These are phyloP conservation scores for Senna siamea DNA, from an alignment of 306 rosid species.

Conservation along the genomic window DNA sequence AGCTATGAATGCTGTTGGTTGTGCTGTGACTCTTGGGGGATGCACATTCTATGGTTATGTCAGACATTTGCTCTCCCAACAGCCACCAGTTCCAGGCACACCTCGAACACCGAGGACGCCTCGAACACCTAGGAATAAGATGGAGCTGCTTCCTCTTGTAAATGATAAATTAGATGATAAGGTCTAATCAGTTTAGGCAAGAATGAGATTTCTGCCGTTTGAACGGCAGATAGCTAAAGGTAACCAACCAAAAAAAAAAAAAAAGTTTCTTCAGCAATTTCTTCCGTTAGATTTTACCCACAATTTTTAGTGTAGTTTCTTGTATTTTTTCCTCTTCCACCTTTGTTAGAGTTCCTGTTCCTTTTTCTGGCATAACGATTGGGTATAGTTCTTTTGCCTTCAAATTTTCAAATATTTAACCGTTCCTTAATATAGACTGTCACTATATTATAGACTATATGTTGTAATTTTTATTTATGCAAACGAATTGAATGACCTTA, in stretches of 20 bases:
- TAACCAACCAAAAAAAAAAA: slow-evolving; percentile 23
- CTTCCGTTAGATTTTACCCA: slow-evolving; percentile 36
- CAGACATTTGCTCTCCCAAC: slow-evolving; percentile 83
- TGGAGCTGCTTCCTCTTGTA: slow-evolving; percentile 93
- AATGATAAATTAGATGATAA: slow-evolving; percentile 91
- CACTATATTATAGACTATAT: background rate
- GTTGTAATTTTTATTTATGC: slow-evolving; percentile 32
- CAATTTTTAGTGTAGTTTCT: slow-evolving; percentile 36
- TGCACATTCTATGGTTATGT: slow-evolving; percentile 95
- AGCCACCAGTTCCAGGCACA: slow-evolving; percentile 67
- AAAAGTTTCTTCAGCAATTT: slow-evolving; percentile 40
- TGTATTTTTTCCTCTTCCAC: background rate
- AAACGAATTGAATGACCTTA: slow-evolving; percentile 1
- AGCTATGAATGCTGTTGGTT: slow-evolving; percentile 71
- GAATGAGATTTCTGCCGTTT: slow-evolving; percentile 36
- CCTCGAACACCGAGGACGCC: slow-evolving; percentile 93
- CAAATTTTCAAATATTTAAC: background rate
- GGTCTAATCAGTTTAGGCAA: slow-evolving; percentile 48
- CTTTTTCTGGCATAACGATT: background rate
- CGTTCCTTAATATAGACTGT: slow-evolving; percentile 29
- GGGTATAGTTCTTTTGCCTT: slow-evolving; percentile 5
- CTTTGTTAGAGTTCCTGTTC: slow-evolving; percentile 5
- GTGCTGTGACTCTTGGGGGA: slow-evolving; percentile 87
- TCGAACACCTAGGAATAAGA: slow-evolving; percentile 75
- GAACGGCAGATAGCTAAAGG: slow-evolving; percentile 48